Percentiles rank a stretch among this genome's conserved stretches.
These are phyloP conservation scores for Exobasidium cylindrosporum DNA, from an alignment of 1,284 basidiomycete species.

Conservation along the genomic window DNA sequence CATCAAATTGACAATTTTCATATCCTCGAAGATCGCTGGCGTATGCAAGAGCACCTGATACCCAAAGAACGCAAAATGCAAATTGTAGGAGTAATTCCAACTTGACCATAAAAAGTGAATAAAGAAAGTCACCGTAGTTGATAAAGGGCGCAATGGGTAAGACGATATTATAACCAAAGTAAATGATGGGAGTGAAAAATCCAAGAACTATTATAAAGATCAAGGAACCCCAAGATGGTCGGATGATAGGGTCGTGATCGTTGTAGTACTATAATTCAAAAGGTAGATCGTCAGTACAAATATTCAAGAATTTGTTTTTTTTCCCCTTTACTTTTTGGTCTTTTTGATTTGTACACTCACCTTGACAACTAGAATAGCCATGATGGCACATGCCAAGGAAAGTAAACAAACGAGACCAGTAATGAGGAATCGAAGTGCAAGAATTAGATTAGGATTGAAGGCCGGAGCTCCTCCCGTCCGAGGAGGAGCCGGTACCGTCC, in stretches of 20 bases:
- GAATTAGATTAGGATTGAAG: constrained; percentile 45
- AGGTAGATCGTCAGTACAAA: too few species aligned
- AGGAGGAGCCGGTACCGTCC: constrained; percentile 33
- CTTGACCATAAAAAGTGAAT: constrained; percentile 51
- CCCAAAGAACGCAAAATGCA: constrained; percentile 53
- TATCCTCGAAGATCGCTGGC: constrained; percentile 52
- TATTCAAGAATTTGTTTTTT: too few species aligned
- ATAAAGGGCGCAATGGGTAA: constrained; percentile 53
- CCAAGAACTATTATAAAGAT: constrained; percentile 56
- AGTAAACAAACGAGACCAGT: constrained; percentile 47
- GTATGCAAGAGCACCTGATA: constrained; percentile 55
- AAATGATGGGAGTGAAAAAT: constrained; percentile 52
- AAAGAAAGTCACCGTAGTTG: constrained; percentile 52
- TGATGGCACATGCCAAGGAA: constrained; percentile 46
- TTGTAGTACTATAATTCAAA: constrained; percentile 56
- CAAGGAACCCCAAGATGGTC: constrained; percentile 55
- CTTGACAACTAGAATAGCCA: constrained; percentile 39
- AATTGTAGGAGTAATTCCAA: constrained; percentile 54
- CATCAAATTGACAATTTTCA: constrained; percentile 56
- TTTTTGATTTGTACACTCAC: too few species aligned
- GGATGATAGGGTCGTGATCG: constrained; percentile 52
- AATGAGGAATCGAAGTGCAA: constrained; percentile 46
- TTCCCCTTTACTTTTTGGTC: too few species aligned
- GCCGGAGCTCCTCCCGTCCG: constrained; percentile 28
- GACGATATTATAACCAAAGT: constrained; percentile 55